phyloP scores from a whole-genome alignment of 2,329 filamentous ascomycete genomes.

The Aspergillus piperis region DNA sequence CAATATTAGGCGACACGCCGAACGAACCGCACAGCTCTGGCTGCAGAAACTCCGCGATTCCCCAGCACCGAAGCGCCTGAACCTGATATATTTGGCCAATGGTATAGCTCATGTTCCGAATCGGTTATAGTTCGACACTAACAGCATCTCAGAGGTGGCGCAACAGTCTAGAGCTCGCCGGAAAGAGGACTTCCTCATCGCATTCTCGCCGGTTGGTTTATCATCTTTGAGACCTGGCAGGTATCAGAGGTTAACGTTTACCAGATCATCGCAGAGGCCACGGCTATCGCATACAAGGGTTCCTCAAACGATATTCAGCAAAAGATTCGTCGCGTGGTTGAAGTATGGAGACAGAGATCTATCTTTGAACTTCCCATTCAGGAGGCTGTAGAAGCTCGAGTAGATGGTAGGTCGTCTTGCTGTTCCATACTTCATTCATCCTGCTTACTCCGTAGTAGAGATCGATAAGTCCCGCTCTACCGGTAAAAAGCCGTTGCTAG shows the following conservation, averaged over 20 bases:
- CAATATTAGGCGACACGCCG: conserved; percentile 74
- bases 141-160: conserved; percentile 70
- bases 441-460: conserved; percentile 41
- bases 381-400: conserved; percentile 73
- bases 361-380: conserved; percentile 85
- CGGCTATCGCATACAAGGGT: conserved; percentile 85
- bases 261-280: conserved; percentile 83
- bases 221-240: neutral
- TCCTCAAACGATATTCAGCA: conserved; percentile 81
- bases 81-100: conserved; percentile 92
- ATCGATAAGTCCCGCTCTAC: conserved; percentile 57
- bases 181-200: conserved; percentile 88
- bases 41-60: conserved; percentile 86
- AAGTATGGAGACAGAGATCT: conserved; percentile 85
- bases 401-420: conserved; percentile 66
- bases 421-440: neutral
- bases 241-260: conserved; percentile 24
- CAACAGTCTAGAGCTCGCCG: conserved; percentile 93
- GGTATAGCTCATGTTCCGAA: conserved; percentile 56
- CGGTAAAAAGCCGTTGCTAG: conserved; percentile 58
- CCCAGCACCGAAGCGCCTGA: conserved; percentile 79
- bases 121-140: conserved; percentile 17
- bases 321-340: conserved; percentile 84
- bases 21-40: conserved; percentile 90
- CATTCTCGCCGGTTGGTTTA: conserved; percentile 71